Base-by-base conservation (phyloP, 495 filamentous ascomycete genomes). In the Neurospora cerealis region DNA sequence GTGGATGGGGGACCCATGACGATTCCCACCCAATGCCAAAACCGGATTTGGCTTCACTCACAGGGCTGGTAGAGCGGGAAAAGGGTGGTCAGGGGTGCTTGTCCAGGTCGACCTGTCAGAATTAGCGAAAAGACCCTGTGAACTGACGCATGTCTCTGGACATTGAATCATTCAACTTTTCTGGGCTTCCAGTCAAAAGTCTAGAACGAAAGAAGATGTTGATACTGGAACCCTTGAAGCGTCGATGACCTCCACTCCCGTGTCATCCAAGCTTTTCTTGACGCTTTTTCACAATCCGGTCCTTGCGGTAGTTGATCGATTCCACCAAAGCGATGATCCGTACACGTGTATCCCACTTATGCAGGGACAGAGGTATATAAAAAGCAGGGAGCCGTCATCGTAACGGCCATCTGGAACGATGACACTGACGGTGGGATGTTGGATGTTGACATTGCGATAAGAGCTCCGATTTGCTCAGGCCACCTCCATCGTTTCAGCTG, bases 21-120 rank as follows among this genome's bases (percentile, higher is more conserved):
- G 54, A 34, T 19, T 66, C 54, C 54, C 54, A 66, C 0, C 77
- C 80, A 79, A 80, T 80, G 76, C 76, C 72, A 80, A 81, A 80
- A 77, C 80, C 78, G 77, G 78, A 77, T 79, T 79, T 74, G 70
- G 15, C 34, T 28, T 60, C 48, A 60, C 48, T 28, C 48, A 60
- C 48, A 54, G 48, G 48, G 48, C 48, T 28, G 46, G 21, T 46
- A 54, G 40, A 41, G 42, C 19, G 19, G 24, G 40, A 32, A 37
- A 8, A 54, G 28, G 28, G 42, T 54, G 32, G 71, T 46, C 42
- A 54, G 48, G 48, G 21, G 48, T 46, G 44, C 44, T 48, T 41
- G 42, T 72, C 40, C 28, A 41, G 28, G 39, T 15, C 13, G 41
- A 54, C 70, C 32, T 34, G 66, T 70, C 70, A 28, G 73, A 69